Evolutionary conservation across 2,329 filamentous ascomycete species (phyloP), one percentile per base, ranked within the genome.

Genomic region (Microsporum ferrugineum): DNA sequence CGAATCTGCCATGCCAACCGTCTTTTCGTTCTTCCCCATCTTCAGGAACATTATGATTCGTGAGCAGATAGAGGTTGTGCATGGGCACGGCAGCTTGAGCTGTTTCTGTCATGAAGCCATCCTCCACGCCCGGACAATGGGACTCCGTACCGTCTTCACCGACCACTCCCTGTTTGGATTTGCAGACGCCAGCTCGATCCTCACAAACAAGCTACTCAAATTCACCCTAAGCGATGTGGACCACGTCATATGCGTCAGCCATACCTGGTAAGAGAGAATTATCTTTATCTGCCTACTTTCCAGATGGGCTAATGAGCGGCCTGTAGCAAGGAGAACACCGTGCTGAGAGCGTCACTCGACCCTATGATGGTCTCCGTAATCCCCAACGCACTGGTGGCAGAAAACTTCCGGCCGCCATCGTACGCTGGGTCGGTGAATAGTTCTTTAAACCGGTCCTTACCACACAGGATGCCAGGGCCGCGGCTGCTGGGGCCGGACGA

Each of bases 11-110:
- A 92, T 99, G 70, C 94, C 94, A 0, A 97, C 95, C 3, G 91
- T 99, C 70, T 97, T 97, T 78, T 96, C 92, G 34, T 96, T 96
- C 78, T 99, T 99, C 69, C 94, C 95, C 7, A 85, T 96, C n/a
- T 91, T 99, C 69, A 86, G 94, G 61, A 95, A 97, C 68, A 97
- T 99, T 68, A 84, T 96, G 64, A 88, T 99, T 63, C 86, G 94
- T 53, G 94, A 99, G 75, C 84, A 87, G 63, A 96, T 99, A 67
- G 88, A 97, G 73, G 99, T 99, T 68, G 91, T 99, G 0, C 94
- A 99, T 72, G 94, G 92, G n/a, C 94, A 99, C 78, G 92, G 84
- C 36, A 96, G 90, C 71, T 79, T 99, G 64, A 96, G 91, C 74
- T 95, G 86, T 71, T 80, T 99, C 58, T 96, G 92, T 71, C 89